Base-by-base conservation (phyloP, 2,329 filamentous ascomycete species). In the Fonsecaea multimorphosa region DNA sequence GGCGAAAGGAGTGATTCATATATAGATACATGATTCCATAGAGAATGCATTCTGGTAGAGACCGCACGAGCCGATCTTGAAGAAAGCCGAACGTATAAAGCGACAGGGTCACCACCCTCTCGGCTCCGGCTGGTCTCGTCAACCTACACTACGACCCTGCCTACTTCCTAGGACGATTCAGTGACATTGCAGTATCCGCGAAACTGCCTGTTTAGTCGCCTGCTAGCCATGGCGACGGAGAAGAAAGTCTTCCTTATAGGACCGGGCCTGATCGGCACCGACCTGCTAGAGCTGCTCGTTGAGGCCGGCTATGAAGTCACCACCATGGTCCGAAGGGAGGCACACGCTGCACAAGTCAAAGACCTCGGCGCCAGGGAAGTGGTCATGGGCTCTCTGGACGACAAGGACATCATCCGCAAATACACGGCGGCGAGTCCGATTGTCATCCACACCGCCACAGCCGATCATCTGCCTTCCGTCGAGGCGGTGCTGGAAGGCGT, bases 361-460 rank as follows among this genome's bases (percentile, higher is more conserved):
- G 44, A 49, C 27, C 38, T 44, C n/a, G 80, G 78, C 2, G 76
- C 74, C 8, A 72, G 75, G 9, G 64, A 75, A 11, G 64, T 75
- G 16, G 74, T 83, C 8, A 69, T 77, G 51, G 81, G 80, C 19
- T 75, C 78, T 34, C 69, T 83, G 7, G 72, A 79, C 61, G 78
- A 83, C 67, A 74, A 74, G 12, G 68, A 74, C 2, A 66, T 79
- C 16, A 81, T 83, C 69, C 72, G 73, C 6, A 72, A 78, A 55
- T 73, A 80, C 14, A 71, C 75, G 1, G 58, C 72, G 1, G 65
- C 76, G 22, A 75, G 75, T 66, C 81, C 84, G 56, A 78, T 82
- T 8, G 73, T 80, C 31, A 74, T 84, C 58, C 81, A 84, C 71
- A 81, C 78, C 11, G 82, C 83, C 8, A 82, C 80, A 3, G 80